Percentiles rank a stretch among this genome's conserved stretches.
Evolutionary conservation across 345 rosid genomes (phyloP).

Genomic region (Euclidium syriacum): DNA sequence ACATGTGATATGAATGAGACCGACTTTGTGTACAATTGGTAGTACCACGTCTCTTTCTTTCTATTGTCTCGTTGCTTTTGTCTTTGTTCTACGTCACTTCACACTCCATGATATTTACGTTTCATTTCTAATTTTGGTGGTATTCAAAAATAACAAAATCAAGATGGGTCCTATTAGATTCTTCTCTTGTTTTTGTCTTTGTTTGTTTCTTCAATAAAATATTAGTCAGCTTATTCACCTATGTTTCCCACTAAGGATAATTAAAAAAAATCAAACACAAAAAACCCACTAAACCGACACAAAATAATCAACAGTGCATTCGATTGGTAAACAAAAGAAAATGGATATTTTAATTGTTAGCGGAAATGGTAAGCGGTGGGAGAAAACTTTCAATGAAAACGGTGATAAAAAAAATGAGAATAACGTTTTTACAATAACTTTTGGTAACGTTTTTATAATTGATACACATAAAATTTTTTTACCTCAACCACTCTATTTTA

Average conservation of each 20-base stretch:
- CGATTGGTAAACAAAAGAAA: too few species aligned
- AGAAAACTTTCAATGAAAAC: too few species aligned
- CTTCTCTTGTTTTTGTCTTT: background rate
- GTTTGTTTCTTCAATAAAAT: background rate
- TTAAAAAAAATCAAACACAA: too few species aligned
- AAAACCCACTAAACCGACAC: conserved; percentile 3
- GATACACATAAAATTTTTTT: background rate
- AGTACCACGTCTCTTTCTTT: conserved; percentile 21
- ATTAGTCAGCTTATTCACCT: background rate
- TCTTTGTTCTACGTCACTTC: conserved; percentile 10
- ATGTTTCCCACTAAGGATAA: background rate
- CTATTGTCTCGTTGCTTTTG: background rate
- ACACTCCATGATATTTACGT: conserved; percentile 21
- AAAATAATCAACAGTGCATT: too few species aligned
- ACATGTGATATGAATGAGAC: conserved; percentile 25
- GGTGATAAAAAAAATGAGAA: too few species aligned
- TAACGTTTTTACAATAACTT: too few species aligned
- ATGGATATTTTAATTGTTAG: too few species aligned
- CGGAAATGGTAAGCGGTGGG: too few species aligned
- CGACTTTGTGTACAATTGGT: conserved; percentile 10
- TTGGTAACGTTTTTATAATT: too few species aligned
- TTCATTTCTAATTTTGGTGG: conserved; percentile 21
- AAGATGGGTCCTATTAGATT: conserved; percentile 15
- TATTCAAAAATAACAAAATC: conserved; percentile 19
- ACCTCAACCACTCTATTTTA: background rate